Base-by-base conservation (phyloP, 768 basidiomycete species). In the Daedalea quercina region DNA sequence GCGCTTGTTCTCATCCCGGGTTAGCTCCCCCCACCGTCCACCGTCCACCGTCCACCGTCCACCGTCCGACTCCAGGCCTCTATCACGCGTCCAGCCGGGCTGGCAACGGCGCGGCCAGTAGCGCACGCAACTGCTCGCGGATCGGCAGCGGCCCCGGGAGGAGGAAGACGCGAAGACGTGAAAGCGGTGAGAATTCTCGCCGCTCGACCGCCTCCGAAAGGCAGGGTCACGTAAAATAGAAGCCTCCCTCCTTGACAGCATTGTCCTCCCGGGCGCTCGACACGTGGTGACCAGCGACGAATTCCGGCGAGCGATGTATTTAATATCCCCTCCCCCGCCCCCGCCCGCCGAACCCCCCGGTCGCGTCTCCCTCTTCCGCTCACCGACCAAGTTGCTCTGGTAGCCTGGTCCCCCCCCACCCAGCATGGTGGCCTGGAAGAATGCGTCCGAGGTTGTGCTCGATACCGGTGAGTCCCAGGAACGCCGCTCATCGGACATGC, bases 371-470 rank as follows among this genome's bases (percentile, higher is more conserved):
- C 24, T 7, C 46, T 37, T 43, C 41, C 19, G 28, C 28, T 4
- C 28, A 31, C 28, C 28, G n/a, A n/a, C n/a, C n/a, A 31, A 6
- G 6, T 24, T 34, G 24, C 44, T 44, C 43, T 26, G 17, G 26
- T 25, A 44, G 24, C 48, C 50, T 51, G 47, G 44, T 55, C 40
- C 31, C n/a, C n/a, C n/a, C n/a, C 17, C 54, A 47, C 31, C 53
- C 43, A 40, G 42, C 42, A 78, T 79, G 80, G 76, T 76, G 22
- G 63, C 77, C 58, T 84, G 82, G 82, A 70, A 68, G 17, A 66
- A 73, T 58, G 63, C 73, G 35, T 56, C 64, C 34, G 77, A 79
- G 61, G 64, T 78, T 17, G 57, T 66, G 43, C 42, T 20, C 26
- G 52, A 53, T 35, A 28, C 47, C 25, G 24, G 56, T 53, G 4